Evolutionary conservation across 2,329 filamentous ascomycete species (phyloP).

Genomic region (Colletotrichum scovillei): DNA sequence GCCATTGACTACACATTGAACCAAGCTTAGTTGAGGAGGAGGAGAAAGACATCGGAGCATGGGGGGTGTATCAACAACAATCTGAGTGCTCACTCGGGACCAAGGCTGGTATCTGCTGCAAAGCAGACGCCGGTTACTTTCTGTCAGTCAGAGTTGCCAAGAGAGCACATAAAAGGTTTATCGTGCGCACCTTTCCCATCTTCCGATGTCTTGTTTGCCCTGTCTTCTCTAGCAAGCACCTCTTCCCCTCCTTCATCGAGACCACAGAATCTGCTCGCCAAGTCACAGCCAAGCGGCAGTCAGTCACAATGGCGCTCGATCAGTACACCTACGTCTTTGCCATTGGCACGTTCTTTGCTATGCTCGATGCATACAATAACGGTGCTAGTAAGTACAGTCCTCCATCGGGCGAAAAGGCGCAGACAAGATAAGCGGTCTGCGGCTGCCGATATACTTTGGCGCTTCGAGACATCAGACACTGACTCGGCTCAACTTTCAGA

Average conservation of each 20-base stretch:
- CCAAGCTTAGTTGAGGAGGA: not conserved
- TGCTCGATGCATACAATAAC: constrained; percentile 83
- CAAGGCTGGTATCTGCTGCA: not conserved
- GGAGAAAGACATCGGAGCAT: not conserved
- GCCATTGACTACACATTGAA: not conserved
- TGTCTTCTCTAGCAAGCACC: constrained; percentile 18
- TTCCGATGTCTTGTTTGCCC: not conserved
- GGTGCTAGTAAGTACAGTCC: constrained; percentile 72
- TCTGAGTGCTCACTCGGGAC: not conserved
- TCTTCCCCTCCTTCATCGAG: constrained; percentile 4
- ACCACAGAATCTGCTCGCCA: constrained; percentile 22
- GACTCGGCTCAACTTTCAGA: constrained; percentile 55
- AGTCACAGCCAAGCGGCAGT: constrained; percentile 24
- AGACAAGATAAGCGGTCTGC: not conserved
- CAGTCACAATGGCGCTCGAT: constrained; percentile 65
- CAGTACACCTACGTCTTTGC: constrained; percentile 79
- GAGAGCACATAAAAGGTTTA: constrained; percentile 30
- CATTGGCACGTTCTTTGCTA: constrained; percentile 80
- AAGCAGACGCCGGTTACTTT: not conserved
- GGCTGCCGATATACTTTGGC: not conserved
- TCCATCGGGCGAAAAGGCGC: not conserved
- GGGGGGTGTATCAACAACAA: not conserved
- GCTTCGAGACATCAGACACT: constrained; percentile 8
- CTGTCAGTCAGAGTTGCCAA: constrained; percentile 6
- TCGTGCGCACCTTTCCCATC: not conserved